phyloP scores from a whole-genome alignment of 331 rosid genomes.

The Stylosanthes scabra region DNA sequence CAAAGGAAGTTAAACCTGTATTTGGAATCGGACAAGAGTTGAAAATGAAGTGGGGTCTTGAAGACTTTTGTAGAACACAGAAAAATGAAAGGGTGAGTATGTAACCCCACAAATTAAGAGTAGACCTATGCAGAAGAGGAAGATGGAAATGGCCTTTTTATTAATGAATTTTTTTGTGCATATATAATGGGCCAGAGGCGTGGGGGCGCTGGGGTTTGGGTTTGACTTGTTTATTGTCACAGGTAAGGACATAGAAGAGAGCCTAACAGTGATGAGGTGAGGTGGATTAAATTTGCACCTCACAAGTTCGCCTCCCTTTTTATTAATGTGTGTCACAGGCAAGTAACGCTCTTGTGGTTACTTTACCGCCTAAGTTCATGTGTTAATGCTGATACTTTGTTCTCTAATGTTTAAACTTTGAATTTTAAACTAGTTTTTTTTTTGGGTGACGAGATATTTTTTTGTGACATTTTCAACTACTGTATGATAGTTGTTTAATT shows the following conservation, averaged over 20 bases:
- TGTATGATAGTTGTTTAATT: too few species aligned
- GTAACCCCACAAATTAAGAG: conserved; percentile 32
- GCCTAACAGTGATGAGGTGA: conserved; percentile 35
- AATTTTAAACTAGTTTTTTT: conserved; percentile 19
- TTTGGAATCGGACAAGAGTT: conserved; percentile 37
- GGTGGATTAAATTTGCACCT: conserved; percentile 51
- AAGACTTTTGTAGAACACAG: conserved; percentile 37
- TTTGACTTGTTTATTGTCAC: conserved; percentile 38
- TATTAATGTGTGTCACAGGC: conserved; percentile 83
- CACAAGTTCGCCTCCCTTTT: conserved; percentile 70
- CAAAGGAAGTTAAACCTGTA: neutral
- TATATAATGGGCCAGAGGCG: conserved; percentile 32
- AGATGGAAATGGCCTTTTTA: conserved; percentile 26
- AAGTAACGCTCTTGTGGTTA: conserved; percentile 61
- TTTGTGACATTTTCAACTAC: too few species aligned
- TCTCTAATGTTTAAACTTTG: conserved; percentile 34
- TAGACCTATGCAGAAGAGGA: conserved; percentile 43
- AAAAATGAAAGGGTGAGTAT: conserved; percentile 34
- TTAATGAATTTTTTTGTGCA: conserved; percentile 10
- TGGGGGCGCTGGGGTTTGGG: conserved; percentile 37
- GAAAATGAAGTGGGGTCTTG: conserved; percentile 37
- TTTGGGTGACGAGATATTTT: too few species aligned
- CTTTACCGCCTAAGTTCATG: conserved; percentile 67
- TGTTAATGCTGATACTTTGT: conserved; percentile 36
- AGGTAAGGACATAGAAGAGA: conserved; percentile 52